Percentiles rank a stretch among this genome's conserved stretches.
These are phyloP conservation scores for Mycogone perniciosa DNA, from an alignment of 2,329 filamentous ascomycete species.

Conservation along the genomic window DNA sequence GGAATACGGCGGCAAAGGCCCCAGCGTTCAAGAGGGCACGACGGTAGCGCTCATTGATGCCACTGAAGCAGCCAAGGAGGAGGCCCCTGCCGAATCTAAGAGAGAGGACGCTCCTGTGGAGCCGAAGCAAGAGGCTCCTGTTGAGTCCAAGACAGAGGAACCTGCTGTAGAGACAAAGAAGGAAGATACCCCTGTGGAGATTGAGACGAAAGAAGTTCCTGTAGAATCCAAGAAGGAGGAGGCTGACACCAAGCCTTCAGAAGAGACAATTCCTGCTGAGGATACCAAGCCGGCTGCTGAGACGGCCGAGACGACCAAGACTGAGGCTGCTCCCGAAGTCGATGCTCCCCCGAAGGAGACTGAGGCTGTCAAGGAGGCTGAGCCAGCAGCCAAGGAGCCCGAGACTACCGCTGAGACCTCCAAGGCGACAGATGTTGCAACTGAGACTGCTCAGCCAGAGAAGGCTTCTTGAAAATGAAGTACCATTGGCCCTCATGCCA, in stretches of 20 bases:
- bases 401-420: slow-evolving; percentile 1
- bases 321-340: not conserved
- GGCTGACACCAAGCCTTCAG: not conserved
- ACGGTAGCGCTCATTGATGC: slow-evolving; percentile 24
- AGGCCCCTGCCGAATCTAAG: slow-evolving; percentile 9
- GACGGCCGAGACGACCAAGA: not conserved
- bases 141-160: slow-evolving; percentile 9
- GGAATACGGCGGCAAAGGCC: slow-evolving; percentile 71
- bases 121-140: not conserved
- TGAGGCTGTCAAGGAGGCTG: not conserved
- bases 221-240: not conserved
- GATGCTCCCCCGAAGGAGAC: not conserved
- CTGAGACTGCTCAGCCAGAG: slow-evolving; percentile 4
- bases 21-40: slow-evolving; percentile 32
- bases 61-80: slow-evolving; percentile 10
- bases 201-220: not conserved
- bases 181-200: slow-evolving; percentile 7
- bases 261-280: slow-evolving; percentile 1
- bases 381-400: slow-evolving; percentile 1
- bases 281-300: slow-evolving; percentile 9
- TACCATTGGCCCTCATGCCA: not conserved
- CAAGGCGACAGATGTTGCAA: slow-evolving; percentile 1
- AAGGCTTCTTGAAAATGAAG: not conserved
- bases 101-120: not conserved
- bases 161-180: slow-evolving; percentile 6